Conservation (phyloP, 2,329 filamentous ascomycete species). For the Ophiostoma sp. region DNA sequence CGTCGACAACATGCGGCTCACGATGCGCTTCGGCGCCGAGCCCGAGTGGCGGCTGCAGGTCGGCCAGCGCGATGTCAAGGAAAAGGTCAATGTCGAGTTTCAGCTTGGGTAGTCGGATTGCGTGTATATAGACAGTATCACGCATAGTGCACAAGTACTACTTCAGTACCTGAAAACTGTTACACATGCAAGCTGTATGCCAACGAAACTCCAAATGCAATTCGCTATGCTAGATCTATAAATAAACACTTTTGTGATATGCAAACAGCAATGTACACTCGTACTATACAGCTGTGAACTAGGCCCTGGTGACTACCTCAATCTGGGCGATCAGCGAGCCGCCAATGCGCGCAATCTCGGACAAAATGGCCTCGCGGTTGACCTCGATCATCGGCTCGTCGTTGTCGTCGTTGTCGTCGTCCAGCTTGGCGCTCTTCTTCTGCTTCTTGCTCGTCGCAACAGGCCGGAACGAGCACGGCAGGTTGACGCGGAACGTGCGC, state of each 20-base stretch:
- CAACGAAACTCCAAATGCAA: not conserved
- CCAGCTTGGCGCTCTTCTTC: not conserved
- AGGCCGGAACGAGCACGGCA: constrained; percentile 63
- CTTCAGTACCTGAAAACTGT: no score
- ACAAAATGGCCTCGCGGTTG: constrained; percentile 61
- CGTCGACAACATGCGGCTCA: constrained; percentile 22
- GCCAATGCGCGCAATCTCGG: constrained; percentile 66
- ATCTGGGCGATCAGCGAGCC: constrained; percentile 64
- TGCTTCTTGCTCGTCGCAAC: constrained; percentile 26
- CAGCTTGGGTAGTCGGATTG: not conserved
- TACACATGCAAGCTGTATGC: not conserved
- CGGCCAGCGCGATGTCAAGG: constrained; percentile 13
- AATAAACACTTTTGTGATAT: constrained; percentile 1
- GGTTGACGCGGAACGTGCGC: constrained; percentile 63
- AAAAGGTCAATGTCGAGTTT: constrained; percentile 19
- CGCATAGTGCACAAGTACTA: no score
- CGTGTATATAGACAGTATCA: not conserved
- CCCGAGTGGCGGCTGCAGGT: constrained; percentile 22
- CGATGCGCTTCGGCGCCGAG: constrained; percentile 23
- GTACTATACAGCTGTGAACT: not conserved
- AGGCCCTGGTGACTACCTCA: constrained; percentile 37
- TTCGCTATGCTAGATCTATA: not conserved
- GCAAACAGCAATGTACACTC: not conserved
- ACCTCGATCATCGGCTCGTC: constrained; percentile 47
- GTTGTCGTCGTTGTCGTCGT: constrained; percentile 28